Conservation (phyloP, 2,329 filamentous ascomycete species). For the Hymenoscyphus linearis region DNA sequence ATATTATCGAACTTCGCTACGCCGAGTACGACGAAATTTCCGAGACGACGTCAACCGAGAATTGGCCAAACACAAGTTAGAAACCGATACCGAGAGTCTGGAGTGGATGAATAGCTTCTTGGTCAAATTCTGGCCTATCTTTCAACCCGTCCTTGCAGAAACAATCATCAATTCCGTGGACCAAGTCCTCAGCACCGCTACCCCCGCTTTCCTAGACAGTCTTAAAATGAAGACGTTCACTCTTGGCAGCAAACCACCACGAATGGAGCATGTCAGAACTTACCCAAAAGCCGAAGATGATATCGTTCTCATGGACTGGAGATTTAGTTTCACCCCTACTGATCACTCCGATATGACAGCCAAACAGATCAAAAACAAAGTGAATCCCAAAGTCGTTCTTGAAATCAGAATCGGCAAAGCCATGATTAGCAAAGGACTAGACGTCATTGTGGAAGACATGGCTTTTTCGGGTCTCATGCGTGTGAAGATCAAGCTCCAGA, state of each 20-base stretch:
- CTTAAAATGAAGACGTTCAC: conserved; percentile 91
- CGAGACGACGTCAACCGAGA: conserved; percentile 90
- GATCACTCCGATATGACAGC: conserved; percentile 88
- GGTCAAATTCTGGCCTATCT: conserved; percentile 99
- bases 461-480: conserved; percentile 93
- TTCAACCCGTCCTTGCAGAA: conserved; percentile 86
- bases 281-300: conserved; percentile 95
- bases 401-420: conserved; percentile 94
- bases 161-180: conserved; percentile 93
- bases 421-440: conserved; percentile 92
- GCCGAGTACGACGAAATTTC: conserved; percentile 90
- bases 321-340: conserved; percentile 97
- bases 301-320: conserved; percentile 98
- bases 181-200: conserved; percentile 88
- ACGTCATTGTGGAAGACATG: conserved; percentile 98
- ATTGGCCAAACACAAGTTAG: conserved; percentile 78
- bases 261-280: conserved; percentile 96
- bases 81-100: conserved; percentile 85
- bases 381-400: conserved; percentile 94
- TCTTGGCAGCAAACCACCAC: conserved; percentile 88
- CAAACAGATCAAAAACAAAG: conserved; percentile 85
- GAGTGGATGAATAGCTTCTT: conserved; percentile 99
- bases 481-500: conserved; percentile 94
- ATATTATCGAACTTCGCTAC: conserved; percentile 93
- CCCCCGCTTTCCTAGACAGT: conserved; percentile 88